Base-by-base conservation (phyloP, 768 basidiomycete species). In the Chlorophyllum brunneum region DNA sequence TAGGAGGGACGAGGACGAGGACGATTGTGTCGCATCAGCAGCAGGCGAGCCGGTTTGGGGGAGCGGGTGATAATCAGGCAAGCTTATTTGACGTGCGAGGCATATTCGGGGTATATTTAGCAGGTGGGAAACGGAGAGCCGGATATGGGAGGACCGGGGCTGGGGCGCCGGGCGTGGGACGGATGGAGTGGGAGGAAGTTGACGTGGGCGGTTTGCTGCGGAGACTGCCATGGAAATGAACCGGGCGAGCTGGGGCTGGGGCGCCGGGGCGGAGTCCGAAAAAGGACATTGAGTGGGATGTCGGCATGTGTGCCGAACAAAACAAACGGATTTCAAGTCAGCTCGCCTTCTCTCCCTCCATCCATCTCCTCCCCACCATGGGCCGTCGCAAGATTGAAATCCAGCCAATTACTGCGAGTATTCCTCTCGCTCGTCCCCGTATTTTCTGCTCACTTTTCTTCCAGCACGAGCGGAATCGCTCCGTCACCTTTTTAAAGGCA, bases 381-480 rank as follows among this genome's bases (percentile, higher is more conserved):
- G 86, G 86, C 48, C 74, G 86, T 63, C 73, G 86, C 71, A 88
- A 88, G 75, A 88, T 88, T 61, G 86, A 87, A 70, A 88, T 88
- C 29, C 84, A 86, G 65, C 85, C 86, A 58, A 88, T 88, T 63
- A 84, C 82, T 3, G 86, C 85, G 57, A 65, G 85, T 77, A 54
- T 49, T 44, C 39, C 34, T 27, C 40, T 54, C 61, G 54, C 45
- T 50, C 48, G 52, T 24, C 41, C 38, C 57, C 58, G 47, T 39
- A 37, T 38, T 45, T 55, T 29, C 53, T 52, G 54, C 55, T 54
- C 45, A 54, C 49, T 24, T 63, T 76, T 72, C 71, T 67, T 72
- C 70, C 77, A 92, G 89, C 87, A 92, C 73, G 90, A 92, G 72
- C 85, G 90, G 71, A 92, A 92, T 69, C 86, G 90, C 61, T 86